phyloP scores from a whole-genome alignment of 2,329 filamentous ascomycete species.

The Zasmidium citrigriseum region DNA sequence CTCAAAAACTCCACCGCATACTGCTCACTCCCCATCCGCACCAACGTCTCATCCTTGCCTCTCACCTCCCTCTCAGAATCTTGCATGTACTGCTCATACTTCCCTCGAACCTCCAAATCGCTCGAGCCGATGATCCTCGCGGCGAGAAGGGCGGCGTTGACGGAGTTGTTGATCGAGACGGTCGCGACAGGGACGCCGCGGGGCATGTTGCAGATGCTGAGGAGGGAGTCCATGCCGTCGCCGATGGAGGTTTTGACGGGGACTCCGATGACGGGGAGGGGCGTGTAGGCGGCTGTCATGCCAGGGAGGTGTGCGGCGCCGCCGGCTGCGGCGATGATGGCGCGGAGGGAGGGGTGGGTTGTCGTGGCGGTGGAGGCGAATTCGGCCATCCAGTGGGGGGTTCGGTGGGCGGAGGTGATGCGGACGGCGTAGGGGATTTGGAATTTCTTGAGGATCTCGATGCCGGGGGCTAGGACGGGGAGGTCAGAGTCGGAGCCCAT shows the following conservation, averaged over 20 bases:
- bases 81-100: slow-evolving; percentile 62
- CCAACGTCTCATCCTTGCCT: slow-evolving; percentile 60
- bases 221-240: slow-evolving; percentile 52
- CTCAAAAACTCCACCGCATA: slow-evolving; percentile 30
- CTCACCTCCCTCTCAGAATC: slow-evolving; percentile 65
- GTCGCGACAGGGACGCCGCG: slow-evolving; percentile 45
- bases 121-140: slow-evolving; percentile 43
- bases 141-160: slow-evolving; percentile 50
- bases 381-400: slow-evolving; percentile 49
- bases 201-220: slow-evolving; percentile 56
- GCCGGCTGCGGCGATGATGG: slow-evolving; percentile 52
- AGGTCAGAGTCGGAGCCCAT: slow-evolving; percentile 85
- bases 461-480: slow-evolving; percentile 63
- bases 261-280: slow-evolving; percentile 53
- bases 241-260: slow-evolving; percentile 53
- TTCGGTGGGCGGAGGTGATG: slow-evolving; percentile 72
- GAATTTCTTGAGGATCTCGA: slow-evolving; percentile 69
- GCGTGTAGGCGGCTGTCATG: slow-evolving; percentile 53
- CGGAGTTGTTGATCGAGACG: slow-evolving; percentile 49
- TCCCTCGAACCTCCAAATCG: slow-evolving; percentile 57
- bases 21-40: slow-evolving; percentile 50
- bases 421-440: slow-evolving; percentile 70
- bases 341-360: slow-evolving; percentile 37
- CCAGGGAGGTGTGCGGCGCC: slow-evolving; percentile 55
- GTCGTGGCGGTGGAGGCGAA: slow-evolving; percentile 44